A percentile compares a stretch with the other conserved stretches of the same genome.
These are phyloP conservation scores for Pilaira anomala DNA, from an alignment of 192 early-diverging fungal genomes.

Conservation along the genomic window DNA sequence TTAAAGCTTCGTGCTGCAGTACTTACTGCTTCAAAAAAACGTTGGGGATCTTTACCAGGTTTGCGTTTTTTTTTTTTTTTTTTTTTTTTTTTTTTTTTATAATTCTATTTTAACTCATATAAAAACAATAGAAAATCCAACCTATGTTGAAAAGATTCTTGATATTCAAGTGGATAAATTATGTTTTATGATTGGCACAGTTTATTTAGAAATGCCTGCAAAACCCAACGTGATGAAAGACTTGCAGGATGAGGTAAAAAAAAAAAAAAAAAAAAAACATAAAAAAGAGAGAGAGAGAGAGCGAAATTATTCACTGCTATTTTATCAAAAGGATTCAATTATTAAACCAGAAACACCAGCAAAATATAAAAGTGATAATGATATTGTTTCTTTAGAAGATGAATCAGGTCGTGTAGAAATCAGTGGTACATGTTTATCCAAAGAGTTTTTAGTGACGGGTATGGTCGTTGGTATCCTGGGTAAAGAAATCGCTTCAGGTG, in stretches of 20 bases:
- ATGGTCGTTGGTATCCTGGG: constrained; percentile 79
- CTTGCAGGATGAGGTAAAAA: constrained; percentile 73
- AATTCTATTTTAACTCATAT: neutral
- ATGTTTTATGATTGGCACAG: constrained; percentile 80
- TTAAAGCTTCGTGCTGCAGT: constrained; percentile 59
- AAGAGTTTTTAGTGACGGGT: constrained; percentile 72
- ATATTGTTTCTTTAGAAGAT: constrained; percentile 78
- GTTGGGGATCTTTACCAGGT: constrained; percentile 50
- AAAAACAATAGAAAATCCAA: constrained; percentile 24
- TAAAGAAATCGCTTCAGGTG: constrained; percentile 65
- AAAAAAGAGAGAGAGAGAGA: no score
- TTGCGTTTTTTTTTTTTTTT: neutral
- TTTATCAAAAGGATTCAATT: constrained; percentile 55
- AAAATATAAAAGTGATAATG: constrained; percentile 66
- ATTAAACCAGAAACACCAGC: constrained; percentile 54
- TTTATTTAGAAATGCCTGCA: constrained; percentile 81
- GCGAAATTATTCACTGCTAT: neutral
- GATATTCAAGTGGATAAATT: constrained; percentile 63
- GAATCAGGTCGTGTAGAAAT: constrained; percentile 87
- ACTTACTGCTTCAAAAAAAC: constrained; percentile 48
- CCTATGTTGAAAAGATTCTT: constrained; percentile 62
- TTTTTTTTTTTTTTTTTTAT: neutral
- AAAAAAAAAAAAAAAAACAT: no score
- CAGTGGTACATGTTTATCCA: constrained; percentile 54
- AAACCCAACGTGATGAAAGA: constrained; percentile 93